Conservation (phyloP, 2,329 filamentous ascomycete genomes). For the Ophiostoma populinum region DNA sequence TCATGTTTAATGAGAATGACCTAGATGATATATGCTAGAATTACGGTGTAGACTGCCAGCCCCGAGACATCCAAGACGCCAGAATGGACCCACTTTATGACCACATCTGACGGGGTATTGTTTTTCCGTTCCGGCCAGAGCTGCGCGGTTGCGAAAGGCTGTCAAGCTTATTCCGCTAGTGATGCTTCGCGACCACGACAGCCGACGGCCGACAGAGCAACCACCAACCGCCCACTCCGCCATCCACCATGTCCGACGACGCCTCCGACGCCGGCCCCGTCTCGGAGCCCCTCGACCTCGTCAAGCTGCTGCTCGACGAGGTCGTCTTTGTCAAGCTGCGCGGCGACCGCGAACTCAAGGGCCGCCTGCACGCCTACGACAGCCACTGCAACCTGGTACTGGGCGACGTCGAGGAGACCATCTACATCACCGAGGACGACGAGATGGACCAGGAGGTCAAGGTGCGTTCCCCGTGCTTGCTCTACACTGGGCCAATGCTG, state of each 20-base stretch:
- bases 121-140: no score
- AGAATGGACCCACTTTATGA: no score
- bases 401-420: slow-evolving; percentile 92
- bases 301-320: slow-evolving; percentile 86
- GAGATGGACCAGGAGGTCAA: slow-evolving; percentile 52
- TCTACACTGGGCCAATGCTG: neutral
- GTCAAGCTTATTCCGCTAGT: no score
- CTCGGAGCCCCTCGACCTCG: slow-evolving; percentile 86
- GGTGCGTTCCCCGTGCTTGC: slow-evolving; percentile 27
- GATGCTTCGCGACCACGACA: no score
- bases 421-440: slow-evolving; percentile 83
- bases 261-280: slow-evolving; percentile 58
- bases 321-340: slow-evolving; percentile 93
- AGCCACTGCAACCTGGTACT: slow-evolving; percentile 95
- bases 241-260: slow-evolving; percentile 49
- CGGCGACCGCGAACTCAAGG: slow-evolving; percentile 89
- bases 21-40: no score
- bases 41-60: no score
- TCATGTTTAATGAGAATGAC: no score
- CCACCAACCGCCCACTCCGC: neutral
- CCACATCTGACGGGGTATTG: no score
- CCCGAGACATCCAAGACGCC: no score
- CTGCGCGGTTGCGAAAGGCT: no score
- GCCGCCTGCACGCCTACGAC: slow-evolving; percentile 90
- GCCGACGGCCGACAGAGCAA: no score